A percentile compares a stretch with the other conserved stretches of the same genome.
Evolutionary conservation across 1,284 basidiomycete species (phyloP).

Genomic region (Sphagnurus paluster): DNA sequence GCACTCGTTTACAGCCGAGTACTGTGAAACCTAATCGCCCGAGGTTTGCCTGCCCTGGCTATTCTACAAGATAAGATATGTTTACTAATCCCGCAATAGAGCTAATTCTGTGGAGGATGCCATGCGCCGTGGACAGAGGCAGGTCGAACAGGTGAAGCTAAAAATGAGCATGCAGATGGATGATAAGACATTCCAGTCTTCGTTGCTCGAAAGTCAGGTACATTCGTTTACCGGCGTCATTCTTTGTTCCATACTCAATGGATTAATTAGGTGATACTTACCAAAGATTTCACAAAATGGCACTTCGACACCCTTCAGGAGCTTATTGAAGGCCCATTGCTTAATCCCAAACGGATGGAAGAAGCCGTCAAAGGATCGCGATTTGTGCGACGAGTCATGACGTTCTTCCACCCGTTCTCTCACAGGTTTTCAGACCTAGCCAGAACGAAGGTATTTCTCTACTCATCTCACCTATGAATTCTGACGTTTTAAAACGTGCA

Average conservation of each 20-base stretch:
- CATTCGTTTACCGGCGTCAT: constrained; percentile 12
- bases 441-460: constrained; percentile 57
- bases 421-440: constrained; percentile 86
- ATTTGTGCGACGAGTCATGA: constrained; percentile 85
- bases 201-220: constrained; percentile 84
- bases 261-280: constrained; percentile 69
- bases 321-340: constrained; percentile 88
- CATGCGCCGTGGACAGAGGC: constrained; percentile 83
- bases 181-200: constrained; percentile 84
- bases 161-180: constrained; percentile 93
- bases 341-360: constrained; percentile 92
- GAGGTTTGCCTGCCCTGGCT: constrained; percentile 42
- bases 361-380: constrained; percentile 92
- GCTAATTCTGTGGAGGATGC: constrained; percentile 88
- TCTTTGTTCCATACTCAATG: constrained; percentile 12
- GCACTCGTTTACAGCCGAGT: constrained; percentile 60
- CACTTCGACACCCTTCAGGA: constrained; percentile 88
- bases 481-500: constrained; percentile 1
- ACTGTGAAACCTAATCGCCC: constrained; percentile 56
- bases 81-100: constrained; percentile 36
- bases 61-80: neutral
- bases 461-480: neutral
- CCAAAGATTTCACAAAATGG: constrained; percentile 93
- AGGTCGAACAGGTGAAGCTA: constrained; percentile 88
- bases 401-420: constrained; percentile 91